Percentiles rank a stretch among this genome's conserved stretches.
phyloP scores from a whole-genome alignment of 345 rosid genomes.

The Salix suchowensis region DNA sequence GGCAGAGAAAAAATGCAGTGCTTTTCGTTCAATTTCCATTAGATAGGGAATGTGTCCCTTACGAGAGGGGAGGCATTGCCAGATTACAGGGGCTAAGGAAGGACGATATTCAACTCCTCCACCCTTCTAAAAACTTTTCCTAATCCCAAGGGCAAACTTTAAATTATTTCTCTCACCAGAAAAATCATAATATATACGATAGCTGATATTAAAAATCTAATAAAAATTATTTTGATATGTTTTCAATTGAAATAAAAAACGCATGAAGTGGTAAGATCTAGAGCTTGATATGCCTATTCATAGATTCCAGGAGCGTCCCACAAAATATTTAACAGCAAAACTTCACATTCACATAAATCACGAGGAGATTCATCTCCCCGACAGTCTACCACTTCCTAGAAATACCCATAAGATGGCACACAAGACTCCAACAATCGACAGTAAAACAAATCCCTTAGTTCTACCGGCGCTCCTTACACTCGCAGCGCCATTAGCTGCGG shows the following conservation, averaged over 20 bases:
- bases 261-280: not conserved
- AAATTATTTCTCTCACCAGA: no score
- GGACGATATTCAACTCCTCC: no score
- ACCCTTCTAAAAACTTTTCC: no score
- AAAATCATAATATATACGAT: no score
- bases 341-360: not conserved
- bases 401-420: constrained; percentile 62
- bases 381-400: constrained; percentile 43
- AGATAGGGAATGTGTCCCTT: not conserved
- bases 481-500: constrained; percentile 21
- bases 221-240: no score
- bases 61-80: not conserved
- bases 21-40: not conserved
- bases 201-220: no score
- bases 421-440: constrained; percentile 54
- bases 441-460: constrained; percentile 38
- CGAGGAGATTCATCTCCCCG: not conserved
- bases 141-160: no score
- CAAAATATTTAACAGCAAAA: not conserved
- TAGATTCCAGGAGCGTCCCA: not conserved
- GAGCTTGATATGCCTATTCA: not conserved
- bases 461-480: constrained; percentile 29
- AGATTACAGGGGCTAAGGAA: not conserved
- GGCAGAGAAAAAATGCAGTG: not conserved
- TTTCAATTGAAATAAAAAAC: no score